These are phyloP conservation scores for Nannochloris sp. DNA, from an alignment of 139 green algal genomes.

Conservation along the genomic window DNA sequence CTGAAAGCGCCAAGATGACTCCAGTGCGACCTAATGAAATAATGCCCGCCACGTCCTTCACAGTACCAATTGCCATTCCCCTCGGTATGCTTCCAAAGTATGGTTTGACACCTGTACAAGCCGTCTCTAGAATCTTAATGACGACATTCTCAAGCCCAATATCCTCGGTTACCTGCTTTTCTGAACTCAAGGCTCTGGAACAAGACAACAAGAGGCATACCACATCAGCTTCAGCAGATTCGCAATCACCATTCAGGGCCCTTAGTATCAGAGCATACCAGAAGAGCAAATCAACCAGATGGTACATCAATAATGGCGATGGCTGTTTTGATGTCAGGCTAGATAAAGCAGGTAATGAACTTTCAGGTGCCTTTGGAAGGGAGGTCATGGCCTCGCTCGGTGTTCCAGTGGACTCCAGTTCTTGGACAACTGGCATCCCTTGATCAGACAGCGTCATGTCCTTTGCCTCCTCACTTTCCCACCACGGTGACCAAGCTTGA, in stretches of 20 bases:
- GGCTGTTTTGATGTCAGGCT: conserved; percentile 27
- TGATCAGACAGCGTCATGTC: conserved; percentile 19
- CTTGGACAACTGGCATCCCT: conserved; percentile 23
- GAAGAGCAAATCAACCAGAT: conserved; percentile 51
- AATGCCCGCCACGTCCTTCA: conserved; percentile 35
- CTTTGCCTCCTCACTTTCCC: conserved; percentile 26
- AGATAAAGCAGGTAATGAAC: conserved; percentile 12
- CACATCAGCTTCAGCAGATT: background rate
- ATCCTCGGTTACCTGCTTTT: background rate
- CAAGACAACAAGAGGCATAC: conserved; percentile 13
- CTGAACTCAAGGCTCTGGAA: background rate
- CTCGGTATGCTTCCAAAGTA: conserved; percentile 7
- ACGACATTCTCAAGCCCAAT: background rate
- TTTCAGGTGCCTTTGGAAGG: conserved; percentile 23
- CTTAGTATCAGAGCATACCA: conserved; percentile 45
- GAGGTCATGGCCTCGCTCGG: background rate
- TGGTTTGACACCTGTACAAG: background rate
- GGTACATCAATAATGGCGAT: conserved; percentile 43
- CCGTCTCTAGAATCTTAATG: background rate
- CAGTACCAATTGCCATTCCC: conserved; percentile 19
- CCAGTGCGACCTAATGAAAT: conserved; percentile 26
- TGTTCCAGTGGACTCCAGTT: background rate
- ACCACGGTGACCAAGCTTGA: conserved; percentile 47
- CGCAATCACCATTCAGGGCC: conserved; percentile 42
- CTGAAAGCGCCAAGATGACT: conserved; percentile 37